phyloP scores from a whole-genome alignment of 805 yeast species.

The Wickerhamiella brachini region DNA sequence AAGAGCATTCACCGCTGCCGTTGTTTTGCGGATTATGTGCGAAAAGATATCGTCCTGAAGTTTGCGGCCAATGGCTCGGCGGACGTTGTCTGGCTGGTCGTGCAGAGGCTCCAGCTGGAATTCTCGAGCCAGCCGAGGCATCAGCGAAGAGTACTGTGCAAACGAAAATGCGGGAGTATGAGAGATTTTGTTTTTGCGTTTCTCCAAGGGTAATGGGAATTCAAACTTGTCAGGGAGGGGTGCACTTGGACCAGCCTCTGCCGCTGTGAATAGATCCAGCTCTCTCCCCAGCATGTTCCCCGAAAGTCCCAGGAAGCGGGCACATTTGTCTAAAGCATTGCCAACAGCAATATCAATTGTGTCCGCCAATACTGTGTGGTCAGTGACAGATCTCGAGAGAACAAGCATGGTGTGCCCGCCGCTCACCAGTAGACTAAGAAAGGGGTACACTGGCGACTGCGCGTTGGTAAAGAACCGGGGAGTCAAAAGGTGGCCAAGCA shows the following conservation, averaged over 20 bases:
- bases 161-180: constrained; percentile 51
- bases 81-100: constrained; percentile 9
- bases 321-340: constrained; percentile 86
- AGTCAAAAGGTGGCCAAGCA: constrained; percentile 80
- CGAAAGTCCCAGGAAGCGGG: constrained; percentile 61
- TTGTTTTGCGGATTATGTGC: constrained; percentile 56
- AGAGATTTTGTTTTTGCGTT: constrained; percentile 31
- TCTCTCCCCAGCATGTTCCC: constrained; percentile 85
- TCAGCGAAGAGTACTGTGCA: constrained; percentile 54
- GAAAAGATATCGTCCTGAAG: constrained; percentile 54
- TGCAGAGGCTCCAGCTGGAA: constrained; percentile 8
- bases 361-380: constrained; percentile 62
- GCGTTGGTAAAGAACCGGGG: constrained; percentile 40
- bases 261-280: constrained; percentile 42
- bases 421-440: constrained; percentile 62
- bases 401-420: constrained; percentile 95
- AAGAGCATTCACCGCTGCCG: constrained; percentile 30
- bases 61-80: constrained; percentile 14
- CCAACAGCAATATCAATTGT: constrained; percentile 87
- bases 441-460: constrained; percentile 53
- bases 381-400: constrained; percentile 39
- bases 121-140: constrained; percentile 25
- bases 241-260: constrained; percentile 19
- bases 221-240: constrained; percentile 10
- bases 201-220: constrained; percentile 41